Conservation (phyloP, 2,329 filamentous ascomycete genomes). For the Penicillium aurantiogriseum region DNA sequence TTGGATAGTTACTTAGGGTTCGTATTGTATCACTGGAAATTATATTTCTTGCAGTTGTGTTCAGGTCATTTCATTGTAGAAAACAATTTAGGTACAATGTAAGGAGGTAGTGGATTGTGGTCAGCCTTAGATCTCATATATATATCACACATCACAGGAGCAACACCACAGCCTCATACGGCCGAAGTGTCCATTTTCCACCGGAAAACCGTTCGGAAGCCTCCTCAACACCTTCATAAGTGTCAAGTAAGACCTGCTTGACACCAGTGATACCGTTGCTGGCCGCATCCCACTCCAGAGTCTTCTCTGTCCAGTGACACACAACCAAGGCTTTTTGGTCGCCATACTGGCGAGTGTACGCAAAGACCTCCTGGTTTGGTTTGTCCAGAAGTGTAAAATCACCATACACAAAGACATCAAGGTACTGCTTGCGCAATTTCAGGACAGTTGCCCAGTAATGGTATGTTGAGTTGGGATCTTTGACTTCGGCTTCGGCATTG, state of each 20-base stretch:
- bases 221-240: slow-evolving; percentile 25
- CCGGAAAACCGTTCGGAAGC: slow-evolving; percentile 24
- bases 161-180: slow-evolving; percentile 36
- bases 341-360: slow-evolving; percentile 50
- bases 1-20: background rate
- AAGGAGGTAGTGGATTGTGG: background rate
- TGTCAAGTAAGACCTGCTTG: slow-evolving; percentile 34
- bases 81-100: background rate
- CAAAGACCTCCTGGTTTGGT: slow-evolving; percentile 55
- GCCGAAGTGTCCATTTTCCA: slow-evolving; percentile 32
- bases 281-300: slow-evolving; percentile 33
- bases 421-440: slow-evolving; percentile 58
- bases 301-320: slow-evolving; percentile 37
- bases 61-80: background rate
- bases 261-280: slow-evolving; percentile 27
- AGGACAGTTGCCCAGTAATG: slow-evolving; percentile 62
- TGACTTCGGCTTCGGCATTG: slow-evolving; percentile 56
- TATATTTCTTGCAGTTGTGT: background rate
- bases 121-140: background rate
- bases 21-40: background rate
- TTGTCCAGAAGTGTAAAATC: slow-evolving; percentile 57
- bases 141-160: slow-evolving; percentile 21
- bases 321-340: slow-evolving; percentile 36
- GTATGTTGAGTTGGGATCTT: slow-evolving; percentile 52
- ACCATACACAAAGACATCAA: slow-evolving; percentile 67